phyloP scores from a whole-genome alignment of 192 early-diverging fungal species.

The Kickxella alabastrina region DNA sequence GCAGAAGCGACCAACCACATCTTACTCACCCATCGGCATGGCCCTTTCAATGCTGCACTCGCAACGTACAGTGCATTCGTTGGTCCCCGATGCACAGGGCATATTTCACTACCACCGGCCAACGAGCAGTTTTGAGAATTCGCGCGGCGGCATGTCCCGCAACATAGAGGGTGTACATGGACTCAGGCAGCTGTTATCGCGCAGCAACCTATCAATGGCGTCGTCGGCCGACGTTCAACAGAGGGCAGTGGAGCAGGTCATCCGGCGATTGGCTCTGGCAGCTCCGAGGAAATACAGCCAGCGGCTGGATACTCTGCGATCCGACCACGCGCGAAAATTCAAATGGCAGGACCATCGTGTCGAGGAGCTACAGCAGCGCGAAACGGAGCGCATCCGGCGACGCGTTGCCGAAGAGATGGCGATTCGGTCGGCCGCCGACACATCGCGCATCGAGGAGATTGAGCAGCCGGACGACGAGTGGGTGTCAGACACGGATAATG shows the following conservation, averaged over 20 bases:
- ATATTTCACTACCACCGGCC: slow-evolving; percentile 44
- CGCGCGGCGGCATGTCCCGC: no score
- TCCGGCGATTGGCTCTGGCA: background rate
- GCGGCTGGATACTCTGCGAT: background rate
- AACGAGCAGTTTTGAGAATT: background rate
- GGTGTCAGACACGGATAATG: slow-evolving; percentile 25
- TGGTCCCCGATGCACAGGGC: slow-evolving; percentile 21
- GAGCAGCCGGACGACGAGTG: slow-evolving; percentile 11
- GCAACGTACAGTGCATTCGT: slow-evolving; percentile 10
- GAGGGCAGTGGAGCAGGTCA: background rate
- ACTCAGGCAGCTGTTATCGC: no score
- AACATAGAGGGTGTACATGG: no score
- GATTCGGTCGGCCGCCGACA: background rate
- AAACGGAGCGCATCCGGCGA: background rate
- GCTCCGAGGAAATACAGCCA: background rate
- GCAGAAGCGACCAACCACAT: background rate
- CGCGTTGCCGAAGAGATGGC: background rate
- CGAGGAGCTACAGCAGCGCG: background rate
- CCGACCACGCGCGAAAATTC: background rate
- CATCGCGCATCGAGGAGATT: background rate
- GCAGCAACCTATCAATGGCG: no score
- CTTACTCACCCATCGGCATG: slow-evolving; percentile 29
- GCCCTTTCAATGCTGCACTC: slow-evolving; percentile 8
- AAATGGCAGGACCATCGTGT: slow-evolving; percentile 1
- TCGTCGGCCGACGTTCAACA: slow-evolving; percentile 5